Conservation (phyloP, 2,329 filamentous ascomycete species). For the Thielaviopsis populi region DNA sequence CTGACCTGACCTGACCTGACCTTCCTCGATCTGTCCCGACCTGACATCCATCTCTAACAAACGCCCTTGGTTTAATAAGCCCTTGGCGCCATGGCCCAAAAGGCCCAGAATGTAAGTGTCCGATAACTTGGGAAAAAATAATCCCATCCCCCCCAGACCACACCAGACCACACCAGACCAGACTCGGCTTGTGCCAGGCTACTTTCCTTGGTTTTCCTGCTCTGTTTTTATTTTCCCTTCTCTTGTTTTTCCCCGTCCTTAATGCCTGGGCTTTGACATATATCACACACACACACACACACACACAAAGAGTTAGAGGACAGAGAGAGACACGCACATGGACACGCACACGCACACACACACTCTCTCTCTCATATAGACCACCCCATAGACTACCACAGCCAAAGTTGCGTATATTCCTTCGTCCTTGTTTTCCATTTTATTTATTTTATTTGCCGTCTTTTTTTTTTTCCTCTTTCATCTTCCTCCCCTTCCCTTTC, state of each 20-base stretch:
- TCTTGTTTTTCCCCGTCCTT: background rate
- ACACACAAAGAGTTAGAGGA: no score
- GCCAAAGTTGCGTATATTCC: background rate
- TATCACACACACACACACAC: background rate
- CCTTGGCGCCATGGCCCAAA: conserved; percentile 15
- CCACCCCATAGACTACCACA: background rate
- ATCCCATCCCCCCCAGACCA: background rate
- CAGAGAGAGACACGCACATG: no score
- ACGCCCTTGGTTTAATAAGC: conserved; percentile 1
- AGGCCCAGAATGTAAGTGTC: conserved; percentile 17
- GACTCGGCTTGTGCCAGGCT: background rate
- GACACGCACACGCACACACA: no score
- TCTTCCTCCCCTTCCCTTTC: conserved; percentile 8
- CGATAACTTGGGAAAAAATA: conserved; percentile 8
- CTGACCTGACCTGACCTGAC: no score
- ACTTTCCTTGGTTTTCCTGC: background rate
- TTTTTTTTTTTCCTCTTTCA: conserved; percentile 1
- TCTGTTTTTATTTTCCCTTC: background rate
- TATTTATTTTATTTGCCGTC: background rate
- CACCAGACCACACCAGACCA: background rate
- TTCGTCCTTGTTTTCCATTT: background rate
- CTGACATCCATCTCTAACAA: no score
- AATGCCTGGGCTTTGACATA: background rate
- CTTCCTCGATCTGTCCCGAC: no score
- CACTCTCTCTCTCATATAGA: no score